Percentiles rank a stretch among this genome's conserved stretches.
Conservation (phyloP, 208 protist species). For the Leishmania gerbilli region DNA sequence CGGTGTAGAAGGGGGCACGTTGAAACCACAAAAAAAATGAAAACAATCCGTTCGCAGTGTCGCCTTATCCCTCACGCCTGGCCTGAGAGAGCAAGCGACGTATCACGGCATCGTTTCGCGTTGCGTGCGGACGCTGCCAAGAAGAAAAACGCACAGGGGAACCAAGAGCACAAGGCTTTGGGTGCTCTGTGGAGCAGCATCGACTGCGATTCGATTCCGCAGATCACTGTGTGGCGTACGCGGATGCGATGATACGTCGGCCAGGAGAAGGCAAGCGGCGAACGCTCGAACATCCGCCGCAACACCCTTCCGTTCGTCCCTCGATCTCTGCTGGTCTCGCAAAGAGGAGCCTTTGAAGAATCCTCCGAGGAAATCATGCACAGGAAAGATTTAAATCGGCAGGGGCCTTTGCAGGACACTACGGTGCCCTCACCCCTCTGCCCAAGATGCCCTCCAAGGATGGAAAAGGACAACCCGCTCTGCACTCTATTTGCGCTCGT, state of each 20-base stretch:
- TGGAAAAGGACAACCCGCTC: neutral
- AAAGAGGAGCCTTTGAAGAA: neutral
- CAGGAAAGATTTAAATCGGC: neutral
- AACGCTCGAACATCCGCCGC: neutral
- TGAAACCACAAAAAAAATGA: neutral
- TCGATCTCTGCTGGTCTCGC: neutral
- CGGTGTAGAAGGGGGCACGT: neutral
- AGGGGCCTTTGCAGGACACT: neutral
- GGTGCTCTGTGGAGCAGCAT: neutral
- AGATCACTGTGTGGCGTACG: neutral
- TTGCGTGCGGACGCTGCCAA: neutral
- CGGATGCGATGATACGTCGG: neutral
- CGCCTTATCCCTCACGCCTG: neutral
- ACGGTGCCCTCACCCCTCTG: neutral
- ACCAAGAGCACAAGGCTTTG: neutral
- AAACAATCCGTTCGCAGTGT: neutral
- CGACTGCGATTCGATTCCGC: neutral
- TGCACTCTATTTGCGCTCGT: neutral
- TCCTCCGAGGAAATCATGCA: neutral
- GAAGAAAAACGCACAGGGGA: neutral
- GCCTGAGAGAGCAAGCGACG: neutral
- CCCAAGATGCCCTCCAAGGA: neutral
- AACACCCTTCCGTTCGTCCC: neutral
- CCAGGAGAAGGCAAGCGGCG: neutral
- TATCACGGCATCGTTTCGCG: neutral